These are phyloP conservation scores for Murraya paniculata DNA, from an alignment of 345 rosid species.

Conservation along the genomic window DNA sequence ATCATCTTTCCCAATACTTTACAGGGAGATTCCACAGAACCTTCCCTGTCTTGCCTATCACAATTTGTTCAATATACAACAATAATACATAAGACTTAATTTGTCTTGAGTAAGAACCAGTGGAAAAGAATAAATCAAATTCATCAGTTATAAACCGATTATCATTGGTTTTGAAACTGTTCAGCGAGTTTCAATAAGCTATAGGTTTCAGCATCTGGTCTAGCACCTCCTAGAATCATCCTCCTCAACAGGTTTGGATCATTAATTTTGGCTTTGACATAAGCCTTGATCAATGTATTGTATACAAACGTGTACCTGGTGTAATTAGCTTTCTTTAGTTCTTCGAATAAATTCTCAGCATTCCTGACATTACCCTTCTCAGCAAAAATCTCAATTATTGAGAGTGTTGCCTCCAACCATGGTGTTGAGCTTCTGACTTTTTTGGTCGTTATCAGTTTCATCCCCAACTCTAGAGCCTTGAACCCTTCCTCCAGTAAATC, in stretches of 20 bases:
- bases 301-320: constrained; percentile 70
- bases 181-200: constrained; percentile 78
- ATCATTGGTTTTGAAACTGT: constrained; percentile 36
- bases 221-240: constrained; percentile 87
- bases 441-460: constrained; percentile 39
- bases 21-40: background rate
- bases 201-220: constrained; percentile 92
- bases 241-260: constrained; percentile 76
- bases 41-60: background rate
- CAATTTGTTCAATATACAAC: background rate
- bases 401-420: constrained; percentile 85
- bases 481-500: constrained; percentile 58
- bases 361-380: constrained; percentile 69
- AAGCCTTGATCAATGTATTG: constrained; percentile 76
- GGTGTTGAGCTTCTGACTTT: constrained; percentile 66
- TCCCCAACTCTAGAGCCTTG: constrained; percentile 63
- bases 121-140: constrained; percentile 5
- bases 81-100: background rate
- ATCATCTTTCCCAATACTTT: background rate
- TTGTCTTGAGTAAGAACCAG: constrained; percentile 3
- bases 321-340: constrained; percentile 63
- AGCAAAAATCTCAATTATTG: constrained; percentile 66
- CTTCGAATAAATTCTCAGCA: constrained; percentile 74
- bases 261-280: constrained; percentile 67
- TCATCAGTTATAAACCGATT: background rate